Evolutionary conservation across 192 early-diverging fungal genomes (phyloP).

Genomic region (Chytriomyces sp.): DNA sequence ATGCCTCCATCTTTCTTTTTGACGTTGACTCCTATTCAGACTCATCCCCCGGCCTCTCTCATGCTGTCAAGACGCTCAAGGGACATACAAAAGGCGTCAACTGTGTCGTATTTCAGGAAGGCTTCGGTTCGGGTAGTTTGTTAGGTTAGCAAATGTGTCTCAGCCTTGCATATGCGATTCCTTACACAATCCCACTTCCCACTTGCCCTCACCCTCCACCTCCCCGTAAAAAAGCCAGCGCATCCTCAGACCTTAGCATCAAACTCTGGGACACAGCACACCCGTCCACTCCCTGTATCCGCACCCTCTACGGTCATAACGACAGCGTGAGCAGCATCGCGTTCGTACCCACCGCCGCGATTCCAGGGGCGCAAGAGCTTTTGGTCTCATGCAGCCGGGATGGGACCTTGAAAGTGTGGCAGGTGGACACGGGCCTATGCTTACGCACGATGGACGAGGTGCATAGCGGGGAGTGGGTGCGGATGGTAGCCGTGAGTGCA

Average conservation of each 20-base stretch:
- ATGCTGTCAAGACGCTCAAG: conserved; percentile 89
- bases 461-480: conserved; percentile 93
- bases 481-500: conserved; percentile 65
- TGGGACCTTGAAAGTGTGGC: conserved; percentile 91
- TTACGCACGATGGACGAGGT: conserved; percentile 74
- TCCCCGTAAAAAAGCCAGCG: background rate
- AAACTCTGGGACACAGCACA: conserved; percentile 89
- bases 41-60: too few species aligned
- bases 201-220: background rate
- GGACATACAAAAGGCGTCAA: conserved; percentile 97
- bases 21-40: conserved; percentile 92
- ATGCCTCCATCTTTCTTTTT: conserved; percentile 91
- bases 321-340: conserved; percentile 84
- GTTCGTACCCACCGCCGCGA: conserved; percentile 60
- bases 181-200: conserved; percentile 64
- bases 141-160: conserved; percentile 58
- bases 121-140: conserved; percentile 74
- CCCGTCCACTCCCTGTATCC: conserved; percentile 78
- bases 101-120: conserved; percentile 57
- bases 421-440: conserved; percentile 79
- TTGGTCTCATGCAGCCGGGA: conserved; percentile 90
- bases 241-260: conserved; percentile 86
- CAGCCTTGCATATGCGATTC: background rate
- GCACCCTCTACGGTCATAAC: conserved; percentile 90
- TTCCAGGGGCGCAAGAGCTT: conserved; percentile 63